Evolutionary conservation across 2,329 filamentous ascomycete species (phyloP), one percentile per base, ranked within the genome.

Genomic region (Orbilia quercus): DNA sequence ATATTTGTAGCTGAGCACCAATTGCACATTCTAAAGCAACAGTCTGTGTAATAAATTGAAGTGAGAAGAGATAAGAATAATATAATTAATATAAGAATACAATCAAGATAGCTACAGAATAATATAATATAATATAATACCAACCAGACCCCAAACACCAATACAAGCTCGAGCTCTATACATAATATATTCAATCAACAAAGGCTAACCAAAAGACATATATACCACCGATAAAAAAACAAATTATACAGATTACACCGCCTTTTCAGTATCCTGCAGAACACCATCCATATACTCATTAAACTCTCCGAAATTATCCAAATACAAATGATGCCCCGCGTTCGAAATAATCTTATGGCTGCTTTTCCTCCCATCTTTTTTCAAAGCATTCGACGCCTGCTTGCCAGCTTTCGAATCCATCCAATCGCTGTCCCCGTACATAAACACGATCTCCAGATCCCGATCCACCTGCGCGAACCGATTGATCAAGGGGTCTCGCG

Each of bases 371-470:
- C 91, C 90, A 79, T 89, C 88, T 67, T 89, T 84, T 72, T 91
- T 89, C 11, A 98, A 85, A 80, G 90, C 92, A 81, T 93, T 87
- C 78, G 90, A 87, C 0, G 93, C 89, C 0, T 90, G 92, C 50
- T 89, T 87, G 0, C 95, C 95, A 25, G 93, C 95, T 0, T 88
- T 88, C 7, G 95, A 89, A 76, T 99, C 95, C 95, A 99, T 99
- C 95, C 95, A 99, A 83, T 99, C 95, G 79, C 95, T 89, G 78
- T 98, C 93, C 75, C 95, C 95, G 79, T 99, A 99, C 90, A 98
- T 93, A 79, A 99, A 87, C 7, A 98, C 86, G 31, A 98, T 84
- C 0, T 95, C 94, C 54, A 92, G 84, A 0, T 93, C 92, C 31
- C 74, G 67, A 2, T 66, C 94, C 5, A 99, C 89, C 14, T 89